phyloP scores from a whole-genome alignment of 768 basidiomycete genomes.

The Auricularia cornea region DNA sequence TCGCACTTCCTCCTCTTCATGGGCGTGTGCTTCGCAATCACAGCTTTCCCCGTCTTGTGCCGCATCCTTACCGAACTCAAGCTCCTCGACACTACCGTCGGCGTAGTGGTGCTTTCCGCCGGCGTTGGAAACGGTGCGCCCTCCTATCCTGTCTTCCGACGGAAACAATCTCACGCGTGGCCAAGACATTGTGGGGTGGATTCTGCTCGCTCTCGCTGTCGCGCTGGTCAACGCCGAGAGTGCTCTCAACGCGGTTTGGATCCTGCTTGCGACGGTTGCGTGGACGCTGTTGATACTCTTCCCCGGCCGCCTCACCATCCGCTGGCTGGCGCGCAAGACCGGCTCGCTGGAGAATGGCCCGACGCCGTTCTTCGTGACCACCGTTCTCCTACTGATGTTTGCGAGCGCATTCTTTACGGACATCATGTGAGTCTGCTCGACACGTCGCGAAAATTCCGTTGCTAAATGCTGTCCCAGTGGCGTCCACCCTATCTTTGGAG shows the following conservation, averaged over 20 bases:
- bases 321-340: slow-evolving; percentile 26
- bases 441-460: background rate
- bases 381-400: slow-evolving; percentile 68
- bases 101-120: slow-evolving; percentile 70
- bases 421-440: slow-evolving; percentile 58
- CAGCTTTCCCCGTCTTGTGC: slow-evolving; percentile 75
- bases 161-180: background rate
- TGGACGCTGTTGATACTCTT: slow-evolving; percentile 32
- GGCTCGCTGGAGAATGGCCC: slow-evolving; percentile 52
- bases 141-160: slow-evolving; percentile 9
- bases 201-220: slow-evolving; percentile 23
- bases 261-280: slow-evolving; percentile 31
- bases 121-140: slow-evolving; percentile 58
- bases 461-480: no score
- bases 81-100: slow-evolving; percentile 79
- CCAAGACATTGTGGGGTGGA: slow-evolving; percentile 26
- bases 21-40: slow-evolving; percentile 75
- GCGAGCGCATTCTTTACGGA: slow-evolving; percentile 77
- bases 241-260: slow-evolving; percentile 34
- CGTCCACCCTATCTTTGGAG: slow-evolving; percentile 37
- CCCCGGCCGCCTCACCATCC: slow-evolving; percentile 26
- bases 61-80: slow-evolving; percentile 37
- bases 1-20: slow-evolving; percentile 82
- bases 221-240: slow-evolving; percentile 34
- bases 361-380: slow-evolving; percentile 66